Evolutionary conservation across 2,329 filamentous ascomycete species (phyloP), one percentile per base, ranked within the genome.

Genomic region (Hypoxylon sp.): DNA sequence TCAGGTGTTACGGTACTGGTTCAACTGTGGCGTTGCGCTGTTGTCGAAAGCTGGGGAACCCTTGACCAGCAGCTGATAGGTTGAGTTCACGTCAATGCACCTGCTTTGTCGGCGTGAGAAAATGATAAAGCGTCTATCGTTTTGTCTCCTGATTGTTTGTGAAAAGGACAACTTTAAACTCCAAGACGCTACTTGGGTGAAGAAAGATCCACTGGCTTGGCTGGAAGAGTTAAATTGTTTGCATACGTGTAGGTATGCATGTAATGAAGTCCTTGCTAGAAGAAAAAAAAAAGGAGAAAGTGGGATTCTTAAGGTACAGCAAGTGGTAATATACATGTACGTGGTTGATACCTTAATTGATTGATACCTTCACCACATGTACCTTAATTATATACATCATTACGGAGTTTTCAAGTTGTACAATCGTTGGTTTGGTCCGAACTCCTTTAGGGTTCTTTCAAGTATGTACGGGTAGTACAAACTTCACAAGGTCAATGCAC

Each of bases 41-140:
- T 61, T 58, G 55, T 48, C 33, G 42, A 73, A 73, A 72, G 71
- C 70, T 72, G 71, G 71, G 71, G 71, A 73, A 73, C 70, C 71
- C 69, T 70, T 68, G 71, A 52, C 47, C 44, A 17, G n/a, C 59
- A 29, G 31, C 42, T 62, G 50, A 70, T 60, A 63, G 22, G 56
- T 57, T 58, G 17, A 48, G 33, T 31, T 35, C 9, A 22, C 53
- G 39, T 31, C 42, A 61, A 47, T 44, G 37, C 47, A 58, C 22
- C 19, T 1, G 17, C 53, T 54, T 55, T 55, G 59, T 55, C 31
- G 5, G 48, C 35, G 54, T 57, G n/a, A 3, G 17, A 17, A 19
- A 42, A 17, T n/a, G n/a, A n/a, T n/a, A 13, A 37, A 17, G 5
- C 11, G 11, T 33, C 22, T 42, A 31, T 54, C 26, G 26, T 42